Evolutionary conservation across 768 basidiomycete genomes (phyloP), one percentile per base, ranked within the genome.

Genomic region (Hemileccinum impolitum): DNA sequence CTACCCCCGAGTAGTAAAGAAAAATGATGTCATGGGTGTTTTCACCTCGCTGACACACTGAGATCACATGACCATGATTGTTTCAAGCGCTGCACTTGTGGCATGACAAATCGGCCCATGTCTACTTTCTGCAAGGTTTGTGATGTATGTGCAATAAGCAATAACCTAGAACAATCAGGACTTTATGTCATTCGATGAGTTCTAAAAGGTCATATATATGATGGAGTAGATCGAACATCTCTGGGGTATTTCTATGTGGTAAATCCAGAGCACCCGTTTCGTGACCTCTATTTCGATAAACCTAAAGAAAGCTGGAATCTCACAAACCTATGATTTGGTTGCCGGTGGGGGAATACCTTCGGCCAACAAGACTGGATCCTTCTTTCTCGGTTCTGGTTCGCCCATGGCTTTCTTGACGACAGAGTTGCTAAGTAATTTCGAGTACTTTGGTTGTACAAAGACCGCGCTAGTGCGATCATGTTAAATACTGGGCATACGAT

Each of bases 361-460:
- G 4, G 47, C 55, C 34, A 70, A 50, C 42, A 62, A 47, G 26
- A 68, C 42, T 4, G 68, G 59, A n/a, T 44, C 47, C 34, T 45
- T 54, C 15, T 55, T 53, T 46, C 38, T 48, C 3, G 60, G 55
- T 15, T 68, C 68, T 14, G 80, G 79, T 45, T 79, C 76, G 7
- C 91, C 90, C 69, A 93, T 76, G 1, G 80, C 76, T 53, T 85
- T 78, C 47, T 75, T 76, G 1, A 92, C 66, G 3, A 77, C 74
- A 2, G 69, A 70, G 32, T 77, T 76, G 55, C 82, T 81, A 23
- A 96, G 73, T 43, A 93, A 72, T 48, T 84, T 81, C 3, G 94
- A 88, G 59, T 94, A 93, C 50, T 81, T 83, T 1, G 94, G 94
- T 59, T 97, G 92, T 13, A 97, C 81, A 60, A 95, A 96, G 32